Percentiles rank a stretch among this genome's conserved stretches.
Evolutionary conservation across 1,284 basidiomycete genomes (phyloP).

Genomic region (Cutaneotrichosporon dermatis): DNA sequence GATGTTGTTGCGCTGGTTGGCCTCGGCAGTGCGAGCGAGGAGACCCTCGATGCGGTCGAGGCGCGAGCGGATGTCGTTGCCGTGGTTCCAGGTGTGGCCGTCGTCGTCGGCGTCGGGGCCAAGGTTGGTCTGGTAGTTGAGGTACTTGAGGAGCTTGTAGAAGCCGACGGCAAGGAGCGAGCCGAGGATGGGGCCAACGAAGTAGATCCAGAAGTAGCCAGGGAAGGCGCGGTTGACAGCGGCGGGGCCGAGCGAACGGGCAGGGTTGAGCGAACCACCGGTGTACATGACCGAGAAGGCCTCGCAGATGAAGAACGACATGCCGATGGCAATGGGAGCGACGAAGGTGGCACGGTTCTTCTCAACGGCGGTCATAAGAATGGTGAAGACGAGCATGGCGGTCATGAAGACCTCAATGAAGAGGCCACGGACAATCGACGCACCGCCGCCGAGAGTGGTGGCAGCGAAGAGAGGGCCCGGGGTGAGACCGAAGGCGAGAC

Average conservation of each 20-base stretch:
- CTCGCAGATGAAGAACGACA: slow-evolving; percentile 52
- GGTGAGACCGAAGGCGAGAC: slow-evolving; percentile 46
- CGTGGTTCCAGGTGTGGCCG: slow-evolving; percentile 11
- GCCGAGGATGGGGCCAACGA: slow-evolving; percentile 44
- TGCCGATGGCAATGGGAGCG: slow-evolving; percentile 54
- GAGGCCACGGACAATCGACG: slow-evolving; percentile 35
- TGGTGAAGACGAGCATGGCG: slow-evolving; percentile 44
- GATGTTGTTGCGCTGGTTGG: too few relatives aligned
- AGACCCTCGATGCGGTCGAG: slow-evolving; percentile 26
- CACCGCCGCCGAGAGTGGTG: slow-evolving; percentile 46
- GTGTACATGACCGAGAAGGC: slow-evolving; percentile 49
- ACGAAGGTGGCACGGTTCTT: slow-evolving; percentile 54
- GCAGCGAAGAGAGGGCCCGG: slow-evolving; percentile 44
- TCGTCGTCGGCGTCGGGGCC: slow-evolving; percentile 25
- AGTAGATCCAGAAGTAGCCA: slow-evolving; percentile 48
- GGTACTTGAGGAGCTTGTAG: slow-evolving; percentile 41
- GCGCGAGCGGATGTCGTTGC: slow-evolving; percentile 13
- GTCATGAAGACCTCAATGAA: slow-evolving; percentile 53
- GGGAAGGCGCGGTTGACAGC: slow-evolving; percentile 40
- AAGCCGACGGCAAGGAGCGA: slow-evolving; percentile 44
- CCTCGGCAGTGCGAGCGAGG: slow-evolving; percentile 6
- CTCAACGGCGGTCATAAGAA: slow-evolving; percentile 52
- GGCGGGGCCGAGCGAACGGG: slow-evolving; percentile 47
- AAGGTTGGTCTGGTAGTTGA: slow-evolving; percentile 31
- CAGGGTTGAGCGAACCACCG: slow-evolving; percentile 49